These are phyloP conservation scores for Fusarium longipes DNA, from an alignment of 2,329 filamentous ascomycete species.

Conservation along the genomic window DNA sequence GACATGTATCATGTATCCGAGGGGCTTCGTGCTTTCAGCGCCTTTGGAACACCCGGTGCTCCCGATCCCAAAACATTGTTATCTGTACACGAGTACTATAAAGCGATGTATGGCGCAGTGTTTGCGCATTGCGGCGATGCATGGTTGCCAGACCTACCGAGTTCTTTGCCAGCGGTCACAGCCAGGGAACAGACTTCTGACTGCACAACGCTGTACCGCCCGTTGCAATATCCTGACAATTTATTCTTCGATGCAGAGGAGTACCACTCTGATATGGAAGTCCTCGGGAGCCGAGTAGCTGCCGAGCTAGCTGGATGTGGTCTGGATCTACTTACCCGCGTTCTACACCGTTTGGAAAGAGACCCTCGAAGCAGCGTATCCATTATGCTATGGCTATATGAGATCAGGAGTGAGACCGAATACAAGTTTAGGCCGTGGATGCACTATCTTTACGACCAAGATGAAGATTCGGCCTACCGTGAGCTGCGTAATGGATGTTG, in stretches of 20 bases:
- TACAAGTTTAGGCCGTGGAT: background rate
- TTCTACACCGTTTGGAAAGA: fast-evolving
- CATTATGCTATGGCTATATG: background rate
- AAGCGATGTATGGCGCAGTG: background rate
- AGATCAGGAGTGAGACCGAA: background rate
- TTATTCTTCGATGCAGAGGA: background rate
- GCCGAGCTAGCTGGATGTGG: background rate
- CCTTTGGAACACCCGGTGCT: background rate
- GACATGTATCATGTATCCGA: fast-evolving
- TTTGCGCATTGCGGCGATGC: background rate
- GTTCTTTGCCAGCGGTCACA: background rate
- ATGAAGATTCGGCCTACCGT: too few relatives aligned
- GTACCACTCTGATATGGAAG: too few relatives aligned
- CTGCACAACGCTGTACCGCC: too few relatives aligned
- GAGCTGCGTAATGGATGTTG: too few relatives aligned
- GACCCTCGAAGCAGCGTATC: fast-evolving
- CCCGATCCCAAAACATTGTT: background rate
- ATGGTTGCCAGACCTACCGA: background rate
- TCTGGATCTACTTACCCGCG: background rate
- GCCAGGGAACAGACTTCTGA: fast-evolving
- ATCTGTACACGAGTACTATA: constrained; percentile 7
- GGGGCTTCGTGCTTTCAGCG: fast-evolving
- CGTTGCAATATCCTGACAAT: background rate
- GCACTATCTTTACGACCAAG: too few relatives aligned
- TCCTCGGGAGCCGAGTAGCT: too few relatives aligned